Evolutionary conservation across 202 grass and related monocot genomes (phyloP), one percentile per base, ranked within the genome.

Genomic region (Schoenoplectus tabernaemontani): DNA sequence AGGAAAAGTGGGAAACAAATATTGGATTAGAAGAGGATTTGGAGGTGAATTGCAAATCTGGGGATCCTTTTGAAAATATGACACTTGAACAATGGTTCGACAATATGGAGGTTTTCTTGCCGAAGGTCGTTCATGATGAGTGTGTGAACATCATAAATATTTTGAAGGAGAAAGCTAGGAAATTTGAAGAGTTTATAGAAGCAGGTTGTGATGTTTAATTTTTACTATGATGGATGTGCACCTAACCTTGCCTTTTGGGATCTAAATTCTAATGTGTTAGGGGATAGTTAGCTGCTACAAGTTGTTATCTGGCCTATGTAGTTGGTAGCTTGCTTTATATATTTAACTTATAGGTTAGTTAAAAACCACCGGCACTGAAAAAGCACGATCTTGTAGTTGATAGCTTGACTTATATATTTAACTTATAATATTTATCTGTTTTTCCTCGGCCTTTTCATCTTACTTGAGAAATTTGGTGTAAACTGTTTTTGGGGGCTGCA

Each of bases 41-140:
- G 11, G 42, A 71, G 67, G 67, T 26, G 16, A 71, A 71, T 48
- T 28, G 12, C 9, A 1, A 41, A 82, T 62, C 39, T 78, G 74
- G 24, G 36, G 62, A 53, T 81, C 81, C 48, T 78, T 28, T 90
- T 76, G 87, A 94, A 48, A 84, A 90, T 15, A 94, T 97, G 89
- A 97, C 95, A 48, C 39, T 97, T 43, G 60, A 84, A 20, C 77
- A 97, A n/a, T 97, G 95, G 95, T 92, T 97, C 77, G 87, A 81
- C 53, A 71, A 83, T 24, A 90, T 89, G 51, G 86, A 90, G 10
- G 64, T 65, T 53, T 84, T 82, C 74, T 78, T 97, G 48, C 84
- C 84, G 4, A 57, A 70, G 54, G 78, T 79, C 64, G 86, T 94
- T 39, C 67, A 79, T 65, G 84, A 92, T 13, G 78, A 53, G 10